Evolutionary conservation across 2,329 filamentous ascomycete genomes (phyloP).

Genomic region (Chlorencoelia australis): DNA sequence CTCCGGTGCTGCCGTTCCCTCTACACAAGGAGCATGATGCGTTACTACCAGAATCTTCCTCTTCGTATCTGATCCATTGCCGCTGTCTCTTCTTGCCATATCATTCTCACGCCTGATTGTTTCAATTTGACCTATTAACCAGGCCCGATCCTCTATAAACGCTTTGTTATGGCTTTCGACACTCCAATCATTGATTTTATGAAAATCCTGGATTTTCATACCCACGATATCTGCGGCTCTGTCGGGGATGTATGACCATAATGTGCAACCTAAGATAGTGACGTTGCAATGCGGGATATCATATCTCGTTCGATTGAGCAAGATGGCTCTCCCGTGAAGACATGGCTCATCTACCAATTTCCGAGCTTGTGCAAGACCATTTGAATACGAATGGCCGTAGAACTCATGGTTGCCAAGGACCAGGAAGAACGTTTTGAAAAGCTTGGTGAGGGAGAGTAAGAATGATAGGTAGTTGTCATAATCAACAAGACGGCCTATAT

Average conservation of each 20-base stretch:
- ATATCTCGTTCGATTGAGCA: conserved; percentile 32
- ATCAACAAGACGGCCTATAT: conserved; percentile 36
- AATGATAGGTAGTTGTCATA: conserved; percentile 31
- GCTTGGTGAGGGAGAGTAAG: conserved; percentile 30
- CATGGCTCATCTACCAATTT: conserved; percentile 6
- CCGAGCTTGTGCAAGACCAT: conserved; percentile 12
- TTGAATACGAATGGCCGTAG: conserved; percentile 27
- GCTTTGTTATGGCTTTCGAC: conserved; percentile 9
- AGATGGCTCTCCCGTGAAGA: conserved; percentile 25
- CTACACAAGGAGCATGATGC: conserved; percentile 33
- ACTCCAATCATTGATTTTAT: conserved; percentile 8
- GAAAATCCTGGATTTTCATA: conserved; percentile 8
- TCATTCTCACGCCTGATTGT: conserved; percentile 19
- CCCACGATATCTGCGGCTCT: conserved; percentile 23
- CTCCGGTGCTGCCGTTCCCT: conserved; percentile 36
- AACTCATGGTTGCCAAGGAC: conserved; percentile 40
- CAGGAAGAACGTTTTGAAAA: conserved; percentile 34
- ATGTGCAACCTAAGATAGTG: conserved; percentile 36
- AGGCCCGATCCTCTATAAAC: conserved; percentile 25
- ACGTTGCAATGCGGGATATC: conserved; percentile 30
- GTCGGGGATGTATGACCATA: conserved; percentile 38
- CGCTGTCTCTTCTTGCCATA: conserved; percentile 7
- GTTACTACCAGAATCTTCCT: conserved; percentile 30
- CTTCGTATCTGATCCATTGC: conserved; percentile 26
- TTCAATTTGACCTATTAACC: conserved; percentile 30